Evolutionary conservation across 345 rosid species (phyloP), one percentile per base, ranked within the genome.

Genomic region (Nephelium lappaceum): DNA sequence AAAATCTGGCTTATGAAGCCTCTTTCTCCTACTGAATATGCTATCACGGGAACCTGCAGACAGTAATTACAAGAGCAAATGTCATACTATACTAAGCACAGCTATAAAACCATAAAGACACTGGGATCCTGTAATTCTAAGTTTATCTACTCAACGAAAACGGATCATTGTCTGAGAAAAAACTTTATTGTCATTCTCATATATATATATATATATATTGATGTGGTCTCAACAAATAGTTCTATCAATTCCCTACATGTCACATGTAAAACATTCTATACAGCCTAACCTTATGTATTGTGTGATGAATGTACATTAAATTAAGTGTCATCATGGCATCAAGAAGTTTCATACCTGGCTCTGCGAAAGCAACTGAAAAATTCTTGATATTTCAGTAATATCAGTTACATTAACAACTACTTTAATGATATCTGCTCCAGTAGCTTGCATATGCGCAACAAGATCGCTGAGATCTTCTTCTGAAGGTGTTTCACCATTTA

Each of bases 1-100:
- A 91, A 71, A 62, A 91, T 24, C 77, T 89, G 94, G 83, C 92
- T 87, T 55, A 91, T 86, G 45, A 89, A 83, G 51, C 92, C 94
- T 65, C 91, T 87, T 79, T 89, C 94, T 39, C 90, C 91, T n/a
- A 66, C 78, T 15, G 89, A 82, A 68, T 85, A 87, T 42, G 91
- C 91, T 74, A 87, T 77, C 21, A 77, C 61, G 39, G 92, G 94
- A 67, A 85, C 80, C 92, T 88, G 80, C 76, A 68, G 66, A n/a
- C 53, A 60, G 57, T 41, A 79, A 21, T 31, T 31, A 31, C 41
- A 77, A 43, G 19, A 43, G 42, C 41, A 42, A 58, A 65, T 64
- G 24, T 63, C 69, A 72, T 42, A 55, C 27, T 42, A 31, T 21
- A 23, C 58, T 42, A 14, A 4, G 5, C 23, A 24, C 19, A n/a